Percentiles rank a stretch among this genome's conserved stretches.
Conservation (phyloP, 768 basidiomycete genomes). For the Collybiopsis luxurians region DNA sequence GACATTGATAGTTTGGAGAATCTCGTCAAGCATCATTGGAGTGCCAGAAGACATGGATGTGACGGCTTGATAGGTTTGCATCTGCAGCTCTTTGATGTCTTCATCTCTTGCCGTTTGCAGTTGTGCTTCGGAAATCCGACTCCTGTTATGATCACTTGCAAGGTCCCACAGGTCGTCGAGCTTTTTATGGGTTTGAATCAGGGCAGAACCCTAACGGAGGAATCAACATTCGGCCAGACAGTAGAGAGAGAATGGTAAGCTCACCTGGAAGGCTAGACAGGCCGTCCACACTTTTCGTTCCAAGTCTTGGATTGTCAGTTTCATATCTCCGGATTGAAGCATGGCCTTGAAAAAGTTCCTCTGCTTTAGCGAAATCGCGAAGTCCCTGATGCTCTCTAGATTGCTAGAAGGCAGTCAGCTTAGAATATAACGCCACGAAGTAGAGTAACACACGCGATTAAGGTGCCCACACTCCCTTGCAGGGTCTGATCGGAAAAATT, state of each 20-base stretch:
- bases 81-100: neutral
- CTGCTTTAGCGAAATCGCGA: neutral
- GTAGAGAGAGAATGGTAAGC: no score
- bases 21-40: neutral
- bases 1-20: constrained; percentile 1
- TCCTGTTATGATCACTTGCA: neutral
- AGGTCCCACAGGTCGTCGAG: constrained; percentile 2
- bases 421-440: neutral
- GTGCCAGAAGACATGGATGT: neutral
- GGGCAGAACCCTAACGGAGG: neutral
- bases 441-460: neutral
- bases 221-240: neutral
- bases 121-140: neutral
- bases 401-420: neutral
- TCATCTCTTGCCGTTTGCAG: neutral
- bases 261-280: neutral
- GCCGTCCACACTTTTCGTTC: constrained; percentile 4
- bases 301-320: neutral
- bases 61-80: neutral
- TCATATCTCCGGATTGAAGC: constrained; percentile 1
- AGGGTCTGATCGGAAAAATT: neutral
- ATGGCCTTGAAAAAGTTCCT: neutral
- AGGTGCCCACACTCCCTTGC: neutral
- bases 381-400: constrained; percentile 2
- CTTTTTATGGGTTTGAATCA: neutral